Evolutionary conservation across 164 flowering plant species (phyloP).

Genomic region (Dillenia suffruticosa): DNA sequence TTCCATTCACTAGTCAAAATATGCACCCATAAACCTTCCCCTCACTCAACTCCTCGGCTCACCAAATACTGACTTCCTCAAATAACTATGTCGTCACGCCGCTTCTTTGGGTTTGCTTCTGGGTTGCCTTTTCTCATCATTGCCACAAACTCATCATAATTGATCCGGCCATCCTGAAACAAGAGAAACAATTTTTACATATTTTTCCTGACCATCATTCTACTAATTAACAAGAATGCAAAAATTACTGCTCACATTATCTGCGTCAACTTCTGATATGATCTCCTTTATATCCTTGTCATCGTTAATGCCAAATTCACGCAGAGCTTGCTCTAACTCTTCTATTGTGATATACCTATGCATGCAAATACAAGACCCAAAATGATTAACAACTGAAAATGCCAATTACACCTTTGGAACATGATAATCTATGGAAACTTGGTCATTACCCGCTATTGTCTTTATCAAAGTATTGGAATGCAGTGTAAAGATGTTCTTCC

Average conservation of each 20-base stretch:
- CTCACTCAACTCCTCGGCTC: too few relatives aligned
- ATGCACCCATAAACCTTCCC: too few relatives aligned
- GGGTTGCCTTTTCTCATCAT: conserved; percentile 94
- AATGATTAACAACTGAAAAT: background rate
- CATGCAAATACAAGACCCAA: background rate
- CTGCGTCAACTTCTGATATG: conserved; percentile 80
- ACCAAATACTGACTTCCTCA: conserved; percentile 1
- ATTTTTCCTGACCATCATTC: background rate
- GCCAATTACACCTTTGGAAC: background rate
- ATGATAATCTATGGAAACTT: background rate
- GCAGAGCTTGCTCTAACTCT: conserved; percentile 88
- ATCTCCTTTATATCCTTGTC: conserved; percentile 85
- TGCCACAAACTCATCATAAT: conserved; percentile 82
- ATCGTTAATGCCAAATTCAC: conserved; percentile 81
- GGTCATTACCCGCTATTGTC: conserved; percentile 78
- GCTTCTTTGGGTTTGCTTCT: conserved; percentile 61
- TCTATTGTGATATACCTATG: conserved; percentile 75
- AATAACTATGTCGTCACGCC: conserved; percentile 53
- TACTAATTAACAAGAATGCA: background rate
- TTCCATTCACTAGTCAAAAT: too few relatives aligned
- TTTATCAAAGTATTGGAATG: conserved; percentile 90
- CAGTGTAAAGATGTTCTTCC: conserved; percentile 95
- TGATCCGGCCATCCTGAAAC: conserved; percentile 72
- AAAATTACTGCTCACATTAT: conserved; percentile 53
- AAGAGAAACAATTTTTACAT: conserved; percentile 1